A percentile compares a stretch with the other conserved stretches of the same genome.
Evolutionary conservation across 305 asterid species (phyloP).

Genomic region (Solanum aculeatissimum): DNA sequence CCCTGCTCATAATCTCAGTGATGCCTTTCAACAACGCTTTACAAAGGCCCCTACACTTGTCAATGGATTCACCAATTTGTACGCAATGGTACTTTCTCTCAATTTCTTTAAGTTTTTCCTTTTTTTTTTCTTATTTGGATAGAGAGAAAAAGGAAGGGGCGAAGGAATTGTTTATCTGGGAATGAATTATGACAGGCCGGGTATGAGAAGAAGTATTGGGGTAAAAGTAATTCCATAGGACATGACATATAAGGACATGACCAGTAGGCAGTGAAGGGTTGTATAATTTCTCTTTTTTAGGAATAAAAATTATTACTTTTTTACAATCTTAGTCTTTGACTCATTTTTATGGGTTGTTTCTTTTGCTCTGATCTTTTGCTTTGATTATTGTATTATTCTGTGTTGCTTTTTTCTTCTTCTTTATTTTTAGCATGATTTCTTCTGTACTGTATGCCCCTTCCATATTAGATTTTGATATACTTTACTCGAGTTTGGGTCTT

Average conservation of each 20-base stretch:
- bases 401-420: no score
- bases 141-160: background rate
- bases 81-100: slow-evolving; percentile 54
- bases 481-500: no score
- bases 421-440: no score
- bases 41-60: slow-evolving; percentile 83
- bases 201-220: background rate
- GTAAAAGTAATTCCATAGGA: background rate
- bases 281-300: no score
- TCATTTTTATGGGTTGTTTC: no score
- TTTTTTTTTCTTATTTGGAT: background rate
- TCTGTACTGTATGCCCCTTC: no score
- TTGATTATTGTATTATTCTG: background rate
- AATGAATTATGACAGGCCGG: background rate
- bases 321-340: no score
- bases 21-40: slow-evolving; percentile 84
- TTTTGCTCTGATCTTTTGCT: background rate
- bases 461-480: no score
- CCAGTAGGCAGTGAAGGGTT: background rate
- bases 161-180: background rate
- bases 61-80: slow-evolving; percentile 81
- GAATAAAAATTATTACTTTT: no score
- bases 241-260: background rate
- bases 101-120: background rate
- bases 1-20: slow-evolving; percentile 95